A percentile compares a stretch with the other conserved stretches of the same genome.
phyloP scores from a whole-genome alignment of 1,139 yeast genomes.

The Saccharomyces pastorianus region DNA sequence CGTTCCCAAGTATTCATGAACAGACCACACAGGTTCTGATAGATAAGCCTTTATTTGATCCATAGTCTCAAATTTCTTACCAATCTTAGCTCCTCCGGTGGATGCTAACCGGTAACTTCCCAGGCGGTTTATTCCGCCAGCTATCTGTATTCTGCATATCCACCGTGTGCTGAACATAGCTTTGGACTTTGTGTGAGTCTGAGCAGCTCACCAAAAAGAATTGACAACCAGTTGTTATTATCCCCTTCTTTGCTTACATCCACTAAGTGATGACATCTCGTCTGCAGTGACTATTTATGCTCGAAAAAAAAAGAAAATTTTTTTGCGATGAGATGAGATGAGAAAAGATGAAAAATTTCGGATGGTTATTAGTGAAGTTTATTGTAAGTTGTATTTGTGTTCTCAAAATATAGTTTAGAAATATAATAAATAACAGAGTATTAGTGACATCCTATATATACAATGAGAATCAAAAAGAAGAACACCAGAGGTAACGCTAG shows the following conservation, averaged over 20 bases:
- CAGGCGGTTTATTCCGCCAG: not conserved
- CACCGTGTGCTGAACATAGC: not conserved
- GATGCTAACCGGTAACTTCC: not conserved
- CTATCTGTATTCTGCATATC: not conserved
- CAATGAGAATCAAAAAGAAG: conserved; percentile 58
- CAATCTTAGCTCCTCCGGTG: conserved; percentile 8
- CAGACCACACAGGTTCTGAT: conserved; percentile 22
- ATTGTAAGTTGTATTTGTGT: not conserved
- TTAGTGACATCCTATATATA: not conserved
- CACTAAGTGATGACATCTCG: not conserved
- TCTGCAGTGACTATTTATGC: not conserved
- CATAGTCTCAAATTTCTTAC: conserved; percentile 12
- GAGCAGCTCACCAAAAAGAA: too few relatives aligned
- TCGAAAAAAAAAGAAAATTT: not conserved
- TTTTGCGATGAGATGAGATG: conserved; percentile 21
- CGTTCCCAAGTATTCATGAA: conserved; percentile 15
- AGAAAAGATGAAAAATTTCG: conserved; percentile 12
- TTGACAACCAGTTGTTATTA: too few relatives aligned
- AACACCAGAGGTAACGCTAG: conserved; percentile 85
- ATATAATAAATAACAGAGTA: not conserved
- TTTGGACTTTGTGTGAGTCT: not conserved
- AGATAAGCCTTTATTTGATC: conserved; percentile 19
- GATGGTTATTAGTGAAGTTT: not conserved
- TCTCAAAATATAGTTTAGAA: not conserved
- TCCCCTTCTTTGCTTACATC: not conserved